Percentiles rank a stretch among this genome's conserved stretches.
Evolutionary conservation across 352 stramenopile genomes (phyloP).

Genomic region (Achlya hypogyna): DNA sequence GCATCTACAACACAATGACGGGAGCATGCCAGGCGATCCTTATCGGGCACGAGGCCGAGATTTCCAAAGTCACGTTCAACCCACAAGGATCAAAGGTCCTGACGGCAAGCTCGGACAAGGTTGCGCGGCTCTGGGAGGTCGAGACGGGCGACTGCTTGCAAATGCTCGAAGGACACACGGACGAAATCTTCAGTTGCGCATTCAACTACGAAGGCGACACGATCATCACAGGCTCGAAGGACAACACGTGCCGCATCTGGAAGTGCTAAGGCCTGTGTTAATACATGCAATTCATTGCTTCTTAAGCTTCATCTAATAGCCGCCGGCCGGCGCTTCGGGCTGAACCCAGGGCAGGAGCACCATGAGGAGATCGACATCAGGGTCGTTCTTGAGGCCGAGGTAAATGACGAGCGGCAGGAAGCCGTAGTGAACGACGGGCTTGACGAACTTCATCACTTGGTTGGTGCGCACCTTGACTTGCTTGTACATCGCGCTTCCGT

Average conservation of each 20-base stretch:
- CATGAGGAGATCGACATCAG: conserved; percentile 25
- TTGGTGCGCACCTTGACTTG: conserved; percentile 20
- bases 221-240: conserved; percentile 92
- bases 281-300: too few relatives aligned
- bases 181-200: conserved; percentile 94
- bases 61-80: conserved; percentile 94
- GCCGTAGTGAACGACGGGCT: conserved; percentile 73
- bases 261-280: conserved; percentile 39
- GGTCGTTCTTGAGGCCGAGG: conserved; percentile 73
- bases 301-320: background rate
- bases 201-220: conserved; percentile 97
- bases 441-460: conserved; percentile 56
- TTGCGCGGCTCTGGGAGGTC: conserved; percentile 89
- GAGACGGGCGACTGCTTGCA: conserved; percentile 91
- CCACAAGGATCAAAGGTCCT: conserved; percentile 91
- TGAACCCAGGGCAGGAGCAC: conserved; percentile 19
- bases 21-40: conserved; percentile 90
- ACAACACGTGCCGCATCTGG: conserved; percentile 83
- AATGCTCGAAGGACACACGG: conserved; percentile 94
- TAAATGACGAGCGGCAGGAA: conserved; percentile 76
- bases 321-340: conserved; percentile 10
- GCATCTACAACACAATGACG: conserved; percentile 96
- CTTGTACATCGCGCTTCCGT: conserved; percentile 16
- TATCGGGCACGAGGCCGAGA: conserved; percentile 92
- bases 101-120: conserved; percentile 91